phyloP scores from a whole-genome alignment of 495 filamentous ascomycete genomes.

The Penicillium lividum region DNA sequence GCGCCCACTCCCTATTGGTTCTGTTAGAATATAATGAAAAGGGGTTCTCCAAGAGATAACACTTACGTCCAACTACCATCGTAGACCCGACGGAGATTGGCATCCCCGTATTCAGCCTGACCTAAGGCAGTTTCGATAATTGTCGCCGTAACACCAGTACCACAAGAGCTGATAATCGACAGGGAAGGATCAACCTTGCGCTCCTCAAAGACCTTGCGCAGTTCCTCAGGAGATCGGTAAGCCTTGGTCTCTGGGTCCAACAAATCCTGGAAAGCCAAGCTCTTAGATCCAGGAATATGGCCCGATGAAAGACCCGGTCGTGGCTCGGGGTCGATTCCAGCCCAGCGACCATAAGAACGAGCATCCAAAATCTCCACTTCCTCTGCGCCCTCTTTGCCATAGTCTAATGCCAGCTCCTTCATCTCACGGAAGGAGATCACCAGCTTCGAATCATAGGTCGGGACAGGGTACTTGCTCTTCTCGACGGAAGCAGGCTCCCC shows the following conservation, averaged over 20 bases:
- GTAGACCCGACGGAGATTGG: conserved; percentile 74
- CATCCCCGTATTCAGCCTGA: conserved; percentile 71
- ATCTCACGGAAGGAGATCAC: conserved; percentile 79
- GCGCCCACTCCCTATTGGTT: conserved; percentile 69
- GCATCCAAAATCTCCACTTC: conserved; percentile 90
- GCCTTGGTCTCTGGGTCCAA: conserved; percentile 81
- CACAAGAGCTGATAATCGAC: conserved; percentile 86
- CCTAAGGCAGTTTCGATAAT: conserved; percentile 85
- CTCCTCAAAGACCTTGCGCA: conserved; percentile 72
- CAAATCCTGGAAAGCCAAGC: conserved; percentile 74
- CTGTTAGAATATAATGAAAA: conserved; percentile 20
- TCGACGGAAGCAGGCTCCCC: conserved; percentile 66
- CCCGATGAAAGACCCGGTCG: conserved; percentile 84
- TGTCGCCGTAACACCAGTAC: conserved; percentile 93
- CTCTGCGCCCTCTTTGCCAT: conserved; percentile 75
- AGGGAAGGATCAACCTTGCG: conserved; percentile 78
- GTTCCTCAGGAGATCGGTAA: conserved; percentile 68
- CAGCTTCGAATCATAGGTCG: conserved; percentile 53
- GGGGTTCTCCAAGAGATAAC: conserved; percentile 1
- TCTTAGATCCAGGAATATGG: conserved; percentile 88
- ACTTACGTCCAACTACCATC: conserved; percentile 98
- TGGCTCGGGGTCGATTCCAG: conserved; percentile 83
- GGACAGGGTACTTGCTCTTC: conserved; percentile 55
- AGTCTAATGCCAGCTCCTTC: conserved; percentile 69
- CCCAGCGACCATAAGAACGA: conserved; percentile 74